These are phyloP conservation scores for Penicilliopsis zonata DNA, from an alignment of 495 filamentous ascomycete species.

Conservation along the genomic window DNA sequence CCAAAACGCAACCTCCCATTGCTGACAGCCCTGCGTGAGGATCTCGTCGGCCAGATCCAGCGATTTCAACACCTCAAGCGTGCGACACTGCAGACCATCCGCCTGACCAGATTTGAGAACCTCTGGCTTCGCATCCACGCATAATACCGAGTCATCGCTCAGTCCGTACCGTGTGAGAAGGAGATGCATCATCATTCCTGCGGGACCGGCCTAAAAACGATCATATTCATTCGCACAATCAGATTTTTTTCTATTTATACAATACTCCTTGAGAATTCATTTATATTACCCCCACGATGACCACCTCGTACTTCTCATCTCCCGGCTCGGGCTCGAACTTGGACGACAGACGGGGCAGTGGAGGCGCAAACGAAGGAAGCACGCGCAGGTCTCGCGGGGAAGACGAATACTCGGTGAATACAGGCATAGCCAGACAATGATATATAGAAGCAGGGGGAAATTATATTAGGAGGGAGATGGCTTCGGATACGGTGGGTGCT, in stretches of 20 bases:
- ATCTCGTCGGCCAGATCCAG: slow-evolving; percentile 26
- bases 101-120: slow-evolving; percentile 45
- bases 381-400: slow-evolving; percentile 28
- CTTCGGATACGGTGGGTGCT: no score
- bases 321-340: slow-evolving; percentile 4
- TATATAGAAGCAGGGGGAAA: neutral
- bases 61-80: slow-evolving; percentile 49
- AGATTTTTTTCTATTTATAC: no score
- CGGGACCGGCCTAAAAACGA: slow-evolving; percentile 36
- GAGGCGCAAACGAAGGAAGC: slow-evolving; percentile 28
- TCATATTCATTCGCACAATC: no score
- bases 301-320: slow-evolving; percentile 29
- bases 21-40: slow-evolving; percentile 34
- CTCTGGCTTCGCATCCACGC: slow-evolving; percentile 31
- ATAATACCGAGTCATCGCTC: slow-evolving; percentile 27
- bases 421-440: slow-evolving; percentile 31
- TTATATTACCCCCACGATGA: slow-evolving; percentile 23
- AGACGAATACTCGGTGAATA: slow-evolving; percentile 30
- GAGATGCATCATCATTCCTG: slow-evolving; percentile 34
- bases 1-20: slow-evolving; percentile 38
- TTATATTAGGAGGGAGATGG: neutral
- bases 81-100: slow-evolving; percentile 51
- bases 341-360: slow-evolving; percentile 23
- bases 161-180: slow-evolving; percentile 38
- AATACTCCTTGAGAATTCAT: no score